phyloP scores from a whole-genome alignment of 495 filamentous ascomycete genomes.

The Penicillium canariense region DNA sequence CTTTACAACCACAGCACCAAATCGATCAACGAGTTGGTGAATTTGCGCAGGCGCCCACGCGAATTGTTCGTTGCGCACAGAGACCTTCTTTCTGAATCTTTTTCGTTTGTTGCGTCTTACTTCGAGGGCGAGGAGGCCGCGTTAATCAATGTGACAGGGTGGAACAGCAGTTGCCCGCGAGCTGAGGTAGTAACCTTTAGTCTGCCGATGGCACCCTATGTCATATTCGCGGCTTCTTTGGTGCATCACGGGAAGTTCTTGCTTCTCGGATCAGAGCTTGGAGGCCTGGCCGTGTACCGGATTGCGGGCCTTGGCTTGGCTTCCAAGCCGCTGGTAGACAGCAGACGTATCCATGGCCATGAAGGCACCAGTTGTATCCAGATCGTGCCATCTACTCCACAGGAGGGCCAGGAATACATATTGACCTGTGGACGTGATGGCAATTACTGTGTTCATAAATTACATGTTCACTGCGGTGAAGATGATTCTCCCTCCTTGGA shows the following conservation, averaged over 20 bases:
- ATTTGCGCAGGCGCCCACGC: constrained; percentile 27
- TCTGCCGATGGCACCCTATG: constrained; percentile 33
- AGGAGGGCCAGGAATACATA: constrained; percentile 27
- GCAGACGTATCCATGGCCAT: constrained; percentile 47
- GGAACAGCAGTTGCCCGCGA: constrained; percentile 13
- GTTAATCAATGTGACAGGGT: constrained; percentile 27
- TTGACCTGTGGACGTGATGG: constrained; percentile 76
- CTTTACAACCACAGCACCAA: constrained; percentile 37
- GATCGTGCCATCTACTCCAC: constrained; percentile 16
- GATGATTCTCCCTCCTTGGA: constrained; percentile 24
- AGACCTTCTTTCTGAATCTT: background rate
- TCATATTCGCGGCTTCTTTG: constrained; percentile 37
- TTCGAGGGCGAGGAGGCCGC: constrained; percentile 26
- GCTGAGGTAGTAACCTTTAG: constrained; percentile 22
- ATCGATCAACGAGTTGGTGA: constrained; percentile 23
- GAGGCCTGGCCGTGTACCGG: constrained; percentile 56
- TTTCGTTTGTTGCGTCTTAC: constrained; percentile 37
- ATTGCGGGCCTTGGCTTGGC: constrained; percentile 15
- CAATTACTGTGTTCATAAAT: constrained; percentile 56
- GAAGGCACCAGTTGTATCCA: constrained; percentile 72
- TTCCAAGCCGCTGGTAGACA: constrained; percentile 24
- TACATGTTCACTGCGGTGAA: constrained; percentile 9
- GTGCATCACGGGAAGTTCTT: constrained; percentile 43
- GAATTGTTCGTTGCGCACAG: constrained; percentile 26
- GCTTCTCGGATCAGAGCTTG: constrained; percentile 67